Evolutionary conservation across 2,329 filamentous ascomycete genomes (phyloP), one percentile per base, ranked within the genome.

Genomic region (Ophiostoma piceae): DNA sequence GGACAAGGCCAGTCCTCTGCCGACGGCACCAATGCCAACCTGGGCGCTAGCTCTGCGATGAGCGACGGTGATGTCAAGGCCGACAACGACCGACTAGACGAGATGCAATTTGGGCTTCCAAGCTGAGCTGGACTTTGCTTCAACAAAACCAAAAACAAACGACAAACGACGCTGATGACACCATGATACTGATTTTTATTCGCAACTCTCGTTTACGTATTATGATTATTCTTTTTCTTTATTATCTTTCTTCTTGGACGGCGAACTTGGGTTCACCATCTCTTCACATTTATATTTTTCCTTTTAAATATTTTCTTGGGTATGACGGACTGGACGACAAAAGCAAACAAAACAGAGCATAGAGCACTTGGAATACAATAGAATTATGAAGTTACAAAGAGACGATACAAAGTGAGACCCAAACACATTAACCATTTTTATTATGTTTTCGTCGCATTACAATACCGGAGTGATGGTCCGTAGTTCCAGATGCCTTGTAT

Each of bases 21-120:
- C 9, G 41, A 47, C 26, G 35, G 11, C 32, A 37, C 19, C 26
- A 67, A 37, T 32, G 12, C 11, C 9, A 64, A 29, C 14, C 14
- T 64, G 12, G 29, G 26, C 14, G 47, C 37, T 32, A 54, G n/a
- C 8, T 57, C 51, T 57, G 62, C 8, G 51, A 51, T 29, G 64
- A 37, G 9, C 37, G 64, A 37, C 29, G 68, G 47, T 26, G 62
- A 47, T 16, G 26, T 39, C 67, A 71, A 69, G 57, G 19, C 16
- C 6, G 73, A 74, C 35, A 70, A 71, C 39, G 73, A 74, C n/a
- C 71, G 72, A 26, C 67, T 72, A 19, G 73, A 72, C 26, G 72
- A 73, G n/a, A 71, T 74, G 67, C 70, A 71, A 19, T 71, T 74
- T 57, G 67, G 71, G 26, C 66, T 41, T 19, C 41, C 68, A 2